These are phyloP conservation scores for Myxozyma melibiosi DNA, from an alignment of 805 yeast genomes.

Conservation along the genomic window DNA sequence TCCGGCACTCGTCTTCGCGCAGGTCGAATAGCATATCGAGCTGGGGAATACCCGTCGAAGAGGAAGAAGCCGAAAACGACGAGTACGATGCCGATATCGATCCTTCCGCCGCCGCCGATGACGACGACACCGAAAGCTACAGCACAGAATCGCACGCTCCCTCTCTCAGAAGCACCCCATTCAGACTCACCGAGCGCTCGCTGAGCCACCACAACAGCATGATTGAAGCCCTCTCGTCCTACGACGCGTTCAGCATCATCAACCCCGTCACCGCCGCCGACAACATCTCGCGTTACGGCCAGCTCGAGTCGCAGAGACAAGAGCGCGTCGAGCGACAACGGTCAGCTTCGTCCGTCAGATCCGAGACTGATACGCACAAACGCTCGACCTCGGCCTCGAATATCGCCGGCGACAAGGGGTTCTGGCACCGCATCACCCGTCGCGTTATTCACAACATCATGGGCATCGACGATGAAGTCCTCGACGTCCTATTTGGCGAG, in stretches of 20 bases:
- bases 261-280: no score
- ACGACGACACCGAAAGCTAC: background rate
- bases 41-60: constrained; percentile 25
- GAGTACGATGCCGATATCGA: background rate
- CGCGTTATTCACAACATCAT: constrained; percentile 39
- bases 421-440: constrained; percentile 32
- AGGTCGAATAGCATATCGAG: constrained; percentile 15
- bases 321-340: no score
- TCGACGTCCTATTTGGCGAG: constrained; percentile 43
- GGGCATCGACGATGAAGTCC: constrained; percentile 43
- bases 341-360: no score
- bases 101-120: background rate
- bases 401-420: no score
- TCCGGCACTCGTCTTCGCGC: constrained; percentile 10
- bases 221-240: background rate
- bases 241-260: background rate
- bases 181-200: constrained; percentile 2
- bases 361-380: no score
- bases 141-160: no score
- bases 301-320: no score
- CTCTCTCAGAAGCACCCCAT: no score
- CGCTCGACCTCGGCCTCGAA: no score
- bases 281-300: no score
- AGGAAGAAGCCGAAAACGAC: constrained; percentile 11
- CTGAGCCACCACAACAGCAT: background rate